Evolutionary conservation across 1,284 basidiomycete genomes (phyloP).

Genomic region (Chalciporus piperatoides): DNA sequence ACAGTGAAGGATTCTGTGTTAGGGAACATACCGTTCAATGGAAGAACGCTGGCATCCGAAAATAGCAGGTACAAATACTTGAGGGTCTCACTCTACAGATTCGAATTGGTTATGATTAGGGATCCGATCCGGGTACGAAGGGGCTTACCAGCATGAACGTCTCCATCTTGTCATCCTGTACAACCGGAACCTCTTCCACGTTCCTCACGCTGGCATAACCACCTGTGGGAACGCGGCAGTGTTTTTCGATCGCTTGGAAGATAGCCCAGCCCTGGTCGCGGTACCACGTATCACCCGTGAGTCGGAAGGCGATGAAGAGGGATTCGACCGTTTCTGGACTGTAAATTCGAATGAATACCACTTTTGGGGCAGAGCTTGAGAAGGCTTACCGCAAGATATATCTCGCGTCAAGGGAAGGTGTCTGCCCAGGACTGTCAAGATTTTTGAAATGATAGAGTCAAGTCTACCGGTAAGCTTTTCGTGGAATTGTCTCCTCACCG

Average conservation of each 20-base stretch:
- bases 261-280: slow-evolving; percentile 87
- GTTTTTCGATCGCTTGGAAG: slow-evolving; percentile 85
- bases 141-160: slow-evolving; percentile 81
- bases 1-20: not conserved
- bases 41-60: slow-evolving; percentile 67
- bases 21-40: slow-evolving; percentile 62
- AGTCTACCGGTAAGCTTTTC: slow-evolving; percentile 2
- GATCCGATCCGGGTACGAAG: not conserved
- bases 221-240: slow-evolving; percentile 71
- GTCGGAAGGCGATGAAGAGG: slow-evolving; percentile 82
- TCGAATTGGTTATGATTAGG: slow-evolving; percentile 6
- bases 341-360: not conserved
- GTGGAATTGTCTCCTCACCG: slow-evolving; percentile 36
- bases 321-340: slow-evolving; percentile 96
- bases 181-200: slow-evolving; percentile 70
- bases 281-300: slow-evolving; percentile 82
- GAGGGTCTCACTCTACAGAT: slow-evolving; percentile 76
- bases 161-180: slow-evolving; percentile 88
- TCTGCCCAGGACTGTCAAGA: slow-evolving; percentile 42
- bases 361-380: not conserved
- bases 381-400: slow-evolving; percentile 76
- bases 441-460: slow-evolving; percentile 3
- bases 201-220: slow-evolving; percentile 86
- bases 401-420: slow-evolving; percentile 73
- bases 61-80: slow-evolving; percentile 95